Percentiles rank a stretch among this genome's conserved stretches.
phyloP scores from a whole-genome alignment of 2,329 filamentous ascomycete genomes.

The Aspergillus unguis region DNA sequence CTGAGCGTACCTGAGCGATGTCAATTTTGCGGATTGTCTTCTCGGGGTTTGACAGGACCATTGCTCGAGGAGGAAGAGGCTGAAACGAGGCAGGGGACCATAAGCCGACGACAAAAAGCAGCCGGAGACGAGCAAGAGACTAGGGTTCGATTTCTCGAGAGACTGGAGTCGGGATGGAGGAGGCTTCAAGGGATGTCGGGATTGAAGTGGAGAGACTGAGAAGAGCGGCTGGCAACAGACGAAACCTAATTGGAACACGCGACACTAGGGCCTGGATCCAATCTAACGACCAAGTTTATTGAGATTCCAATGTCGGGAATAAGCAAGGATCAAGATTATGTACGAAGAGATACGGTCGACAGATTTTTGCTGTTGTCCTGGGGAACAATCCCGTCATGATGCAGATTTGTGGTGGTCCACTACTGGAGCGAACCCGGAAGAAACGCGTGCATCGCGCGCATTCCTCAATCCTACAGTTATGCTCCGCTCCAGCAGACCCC shows the following conservation, averaged over 20 bases:
- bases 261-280: slow-evolving; percentile 6
- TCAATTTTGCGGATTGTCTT: slow-evolving; percentile 42
- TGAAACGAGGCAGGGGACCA: slow-evolving; percentile 17
- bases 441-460: slow-evolving; percentile 14
- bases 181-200: not conserved
- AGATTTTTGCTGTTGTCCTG: slow-evolving; percentile 12
- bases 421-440: not conserved
- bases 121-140: no score
- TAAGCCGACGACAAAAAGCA: slow-evolving; percentile 5
- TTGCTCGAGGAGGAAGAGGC: slow-evolving; percentile 21
- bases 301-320: no score
- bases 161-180: not conserved
- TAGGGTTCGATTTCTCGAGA: not conserved
- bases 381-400: slow-evolving; percentile 1
- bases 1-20: slow-evolving; percentile 37
- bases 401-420: not conserved
- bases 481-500: not conserved
- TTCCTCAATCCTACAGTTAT: slow-evolving; percentile 7
- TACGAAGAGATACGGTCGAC: not conserved
- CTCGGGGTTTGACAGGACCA: slow-evolving; percentile 35
- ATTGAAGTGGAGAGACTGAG: slow-evolving; percentile 4
- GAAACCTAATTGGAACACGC: slow-evolving; percentile 15
- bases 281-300: no score
- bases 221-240: slow-evolving; percentile 16
- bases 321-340: not conserved